Evolutionary conservation across 129 eudicot species (phyloP).

Genomic region (Deinandra increscens): DNA sequence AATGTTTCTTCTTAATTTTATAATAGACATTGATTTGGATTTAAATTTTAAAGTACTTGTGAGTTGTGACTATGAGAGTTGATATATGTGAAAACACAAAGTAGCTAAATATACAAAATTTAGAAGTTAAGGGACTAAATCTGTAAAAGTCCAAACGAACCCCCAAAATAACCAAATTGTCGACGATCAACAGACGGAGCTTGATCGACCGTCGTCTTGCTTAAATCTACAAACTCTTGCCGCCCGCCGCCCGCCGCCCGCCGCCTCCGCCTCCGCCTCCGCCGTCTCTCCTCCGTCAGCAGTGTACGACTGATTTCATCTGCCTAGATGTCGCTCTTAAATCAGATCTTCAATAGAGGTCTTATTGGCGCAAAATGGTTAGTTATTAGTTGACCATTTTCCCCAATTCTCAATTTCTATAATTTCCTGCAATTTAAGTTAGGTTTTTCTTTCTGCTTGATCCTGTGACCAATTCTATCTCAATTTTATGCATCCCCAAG

Average conservation of each 20-base stretch:
- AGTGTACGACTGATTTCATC: slow-evolving; percentile 15
- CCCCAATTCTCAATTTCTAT: slow-evolving; percentile 3
- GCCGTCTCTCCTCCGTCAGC: slow-evolving; percentile 9
- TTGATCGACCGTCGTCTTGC: slow-evolving; percentile 21
- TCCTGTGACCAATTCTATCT: not conserved
- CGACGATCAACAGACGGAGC: slow-evolving; percentile 28
- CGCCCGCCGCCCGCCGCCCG: not conserved
- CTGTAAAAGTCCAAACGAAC: slow-evolving; percentile 17
- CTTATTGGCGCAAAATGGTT: slow-evolving; percentile 84
- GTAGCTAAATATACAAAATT: not conserved
- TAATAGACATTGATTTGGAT: too few species aligned
- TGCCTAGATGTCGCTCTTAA: slow-evolving; percentile 67
- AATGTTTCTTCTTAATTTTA: too few species aligned
- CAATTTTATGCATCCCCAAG: slow-evolving; percentile 11
- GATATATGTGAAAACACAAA: not conserved
- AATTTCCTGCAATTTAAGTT: slow-evolving; percentile 12
- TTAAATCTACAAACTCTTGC: slow-evolving; percentile 6
- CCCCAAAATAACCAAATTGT: slow-evolving; percentile 22
- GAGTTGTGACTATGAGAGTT: too few species aligned
- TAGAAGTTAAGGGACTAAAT: slow-evolving; percentile 22
- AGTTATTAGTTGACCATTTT: slow-evolving; percentile 27
- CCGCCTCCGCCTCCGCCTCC: too few species aligned
- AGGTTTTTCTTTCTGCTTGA: not conserved
- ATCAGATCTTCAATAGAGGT: slow-evolving; percentile 88
- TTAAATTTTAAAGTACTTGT: too few species aligned